phyloP scores from a whole-genome alignment of 345 rosid genomes.

The Citrus inodora region DNA sequence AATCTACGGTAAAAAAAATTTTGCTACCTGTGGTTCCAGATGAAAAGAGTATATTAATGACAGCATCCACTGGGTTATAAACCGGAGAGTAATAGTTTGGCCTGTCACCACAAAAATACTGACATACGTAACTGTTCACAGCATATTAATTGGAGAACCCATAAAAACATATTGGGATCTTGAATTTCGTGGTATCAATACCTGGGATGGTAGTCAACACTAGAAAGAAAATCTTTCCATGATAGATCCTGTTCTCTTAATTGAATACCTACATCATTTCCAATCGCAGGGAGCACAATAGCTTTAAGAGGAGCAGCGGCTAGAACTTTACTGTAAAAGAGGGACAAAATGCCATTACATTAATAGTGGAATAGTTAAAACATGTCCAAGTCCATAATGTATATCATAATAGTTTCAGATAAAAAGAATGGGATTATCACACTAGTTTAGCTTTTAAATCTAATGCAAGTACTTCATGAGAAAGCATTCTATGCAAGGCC shows the following conservation, averaged over 20 bases:
- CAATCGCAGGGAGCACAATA: constrained; percentile 69
- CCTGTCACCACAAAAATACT: constrained; percentile 29
- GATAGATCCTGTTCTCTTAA: constrained; percentile 66
- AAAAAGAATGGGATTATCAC: background rate
- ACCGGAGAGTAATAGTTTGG: constrained; percentile 39
- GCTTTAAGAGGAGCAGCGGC: constrained; percentile 70
- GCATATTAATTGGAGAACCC: background rate
- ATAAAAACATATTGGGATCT: background rate
- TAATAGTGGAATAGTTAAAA: background rate
- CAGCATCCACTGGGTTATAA: constrained; percentile 53
- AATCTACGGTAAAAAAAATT: background rate
- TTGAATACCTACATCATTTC: constrained; percentile 39
- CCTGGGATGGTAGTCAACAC: constrained; percentile 40
- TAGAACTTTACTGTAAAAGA: constrained; percentile 61
- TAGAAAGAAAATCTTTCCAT: constrained; percentile 65
- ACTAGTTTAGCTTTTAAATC: background rate
- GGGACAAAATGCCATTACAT: background rate
- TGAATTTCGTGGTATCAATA: constrained; percentile 7
- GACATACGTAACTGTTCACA: background rate
- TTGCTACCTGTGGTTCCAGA: constrained; percentile 86
- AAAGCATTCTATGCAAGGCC: background rate
- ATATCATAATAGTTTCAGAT: background rate
- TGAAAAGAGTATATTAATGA: constrained; percentile 81
- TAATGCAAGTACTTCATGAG: background rate
- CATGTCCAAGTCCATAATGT: background rate